Evolutionary conservation across 306 rosid species (phyloP).

Genomic region (Malus sylvestris): DNA sequence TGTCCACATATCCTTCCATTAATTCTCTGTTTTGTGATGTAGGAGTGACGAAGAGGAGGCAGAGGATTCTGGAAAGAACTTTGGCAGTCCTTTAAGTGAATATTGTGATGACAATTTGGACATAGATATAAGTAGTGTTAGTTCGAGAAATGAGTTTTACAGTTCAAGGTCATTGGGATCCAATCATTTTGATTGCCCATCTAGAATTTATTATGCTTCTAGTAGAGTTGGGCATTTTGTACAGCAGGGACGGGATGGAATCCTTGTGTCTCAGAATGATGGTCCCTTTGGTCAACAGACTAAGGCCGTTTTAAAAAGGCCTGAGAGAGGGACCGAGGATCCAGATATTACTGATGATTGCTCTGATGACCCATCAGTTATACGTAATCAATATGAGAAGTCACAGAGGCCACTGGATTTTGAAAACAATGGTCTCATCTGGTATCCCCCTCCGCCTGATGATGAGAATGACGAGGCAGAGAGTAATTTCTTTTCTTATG

Average conservation of each 20-base stretch:
- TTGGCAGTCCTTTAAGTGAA: conserved; percentile 64
- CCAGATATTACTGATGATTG: conserved; percentile 51
- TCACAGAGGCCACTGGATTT: conserved; percentile 73
- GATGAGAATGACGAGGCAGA: conserved; percentile 66
- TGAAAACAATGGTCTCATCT: conserved; percentile 70
- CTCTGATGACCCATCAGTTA: conserved; percentile 58
- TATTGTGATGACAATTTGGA: conserved; percentile 58
- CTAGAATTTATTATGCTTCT: conserved; percentile 58
- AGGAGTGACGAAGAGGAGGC: conserved; percentile 81
- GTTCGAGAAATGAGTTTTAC: conserved; percentile 59
- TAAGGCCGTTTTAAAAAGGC: conserved; percentile 62
- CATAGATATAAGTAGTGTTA: conserved; percentile 70
- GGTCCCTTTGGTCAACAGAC: conserved; percentile 44
- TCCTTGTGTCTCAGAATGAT: conserved; percentile 31
- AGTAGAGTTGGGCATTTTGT: conserved; percentile 47
- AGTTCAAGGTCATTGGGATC: conserved; percentile 49
- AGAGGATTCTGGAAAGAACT: conserved; percentile 62
- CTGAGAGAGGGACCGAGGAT: conserved; percentile 47
- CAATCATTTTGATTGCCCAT: conserved; percentile 72
- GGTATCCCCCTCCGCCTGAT: conserved; percentile 89
- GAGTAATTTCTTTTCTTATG: conserved; percentile 54
- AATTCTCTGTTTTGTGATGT: conserved; percentile 23
- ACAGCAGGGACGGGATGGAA: conserved; percentile 53
- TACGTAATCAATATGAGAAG: conserved; percentile 39
- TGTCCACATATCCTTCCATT: not conserved